Conservation (phyloP, 495 filamentous ascomycete species). For the Penicillium canariense region DNA sequence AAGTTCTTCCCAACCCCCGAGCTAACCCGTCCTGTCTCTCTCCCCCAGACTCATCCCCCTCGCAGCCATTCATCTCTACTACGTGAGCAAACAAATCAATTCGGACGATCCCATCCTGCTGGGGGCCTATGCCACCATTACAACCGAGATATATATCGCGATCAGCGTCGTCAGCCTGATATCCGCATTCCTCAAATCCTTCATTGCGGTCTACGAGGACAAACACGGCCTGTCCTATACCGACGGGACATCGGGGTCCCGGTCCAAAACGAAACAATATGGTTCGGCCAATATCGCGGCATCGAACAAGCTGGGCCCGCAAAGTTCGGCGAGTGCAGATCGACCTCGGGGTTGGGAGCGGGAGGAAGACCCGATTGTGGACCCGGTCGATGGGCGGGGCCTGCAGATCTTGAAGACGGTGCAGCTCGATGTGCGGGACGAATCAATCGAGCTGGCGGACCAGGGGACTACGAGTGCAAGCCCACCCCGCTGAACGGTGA, state of each 20-base stretch:
- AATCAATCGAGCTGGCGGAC: constrained; percentile 19
- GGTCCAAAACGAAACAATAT: neutral
- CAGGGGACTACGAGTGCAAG: neutral
- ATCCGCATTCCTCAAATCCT: constrained; percentile 35
- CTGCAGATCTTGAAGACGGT: constrained; percentile 20
- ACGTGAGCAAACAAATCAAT: constrained; percentile 16
- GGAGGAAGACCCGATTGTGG: constrained; percentile 17
- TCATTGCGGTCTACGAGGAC: constrained; percentile 39
- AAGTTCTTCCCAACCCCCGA: neutral
- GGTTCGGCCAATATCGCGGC: neutral
- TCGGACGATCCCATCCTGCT: constrained; percentile 20
- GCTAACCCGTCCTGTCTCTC: neutral
- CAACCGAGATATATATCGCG: constrained; percentile 27
- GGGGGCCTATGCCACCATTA: constrained; percentile 24
- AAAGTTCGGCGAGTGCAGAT: neutral
- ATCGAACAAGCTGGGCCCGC: neutral
- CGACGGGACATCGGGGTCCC: constrained; percentile 9
- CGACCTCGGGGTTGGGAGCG: constrained; percentile 7
- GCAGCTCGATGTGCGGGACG: constrained; percentile 12
- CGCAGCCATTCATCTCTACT: constrained; percentile 23
- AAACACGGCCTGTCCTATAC: constrained; percentile 32
- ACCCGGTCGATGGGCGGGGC: neutral
- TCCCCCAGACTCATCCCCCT: constrained; percentile 26
- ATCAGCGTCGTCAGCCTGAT: constrained; percentile 25
- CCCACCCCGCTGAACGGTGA: too few species aligned